Evolutionary conservation across 768 basidiomycete species (phyloP), one percentile per base, ranked within the genome.

Genomic region (Tylopilus subfusipes): DNA sequence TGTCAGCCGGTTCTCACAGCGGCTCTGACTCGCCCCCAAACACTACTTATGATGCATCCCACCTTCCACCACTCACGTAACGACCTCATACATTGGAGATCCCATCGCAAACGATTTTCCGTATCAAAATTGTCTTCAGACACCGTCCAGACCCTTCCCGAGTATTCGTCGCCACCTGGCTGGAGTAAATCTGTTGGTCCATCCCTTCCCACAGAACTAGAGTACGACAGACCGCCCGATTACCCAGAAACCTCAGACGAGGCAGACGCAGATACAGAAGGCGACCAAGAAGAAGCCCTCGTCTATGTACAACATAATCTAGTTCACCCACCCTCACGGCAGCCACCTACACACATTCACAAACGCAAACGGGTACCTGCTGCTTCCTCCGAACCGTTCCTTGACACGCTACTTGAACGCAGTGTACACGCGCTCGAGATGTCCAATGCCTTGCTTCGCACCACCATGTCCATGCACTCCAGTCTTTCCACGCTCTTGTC

Each of bases 401-500:
- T 91, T 25, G 91, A 93, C 69, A 79, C 85, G n/a, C 75, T 93
- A 16, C 78, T 93, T 2, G 88, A 83, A 54, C 83, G 90, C 57
- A 90, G 88, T 59, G 88, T 93, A 14, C 84, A 90, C 70, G 90
- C 90, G 1, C 76, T 93, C 10, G 91, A 93, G 67, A 84, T 91
- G 77, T 93, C 90, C 5, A 93, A 93, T 54, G 79, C 83, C 3
- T 74, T 93, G 12, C 74, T 93, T 43, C 85, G 89, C 64, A 84
- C 82, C 13, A 86, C 87, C 21, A 85, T 91, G 61, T 80, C 84
- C 38, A 85, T 90, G 1, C 85, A 87, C 57, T 76, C 83, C 13
- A 81, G 74, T 31, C 72, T 79, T 34, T 76, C 76, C 31, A 71
- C 76, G 4, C 71, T 85, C 38, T 68, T 86, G 29, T 75, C 78